phyloP scores from a whole-genome alignment of 1,284 basidiomycete genomes.

The Papiliotrema laurentii region DNA sequence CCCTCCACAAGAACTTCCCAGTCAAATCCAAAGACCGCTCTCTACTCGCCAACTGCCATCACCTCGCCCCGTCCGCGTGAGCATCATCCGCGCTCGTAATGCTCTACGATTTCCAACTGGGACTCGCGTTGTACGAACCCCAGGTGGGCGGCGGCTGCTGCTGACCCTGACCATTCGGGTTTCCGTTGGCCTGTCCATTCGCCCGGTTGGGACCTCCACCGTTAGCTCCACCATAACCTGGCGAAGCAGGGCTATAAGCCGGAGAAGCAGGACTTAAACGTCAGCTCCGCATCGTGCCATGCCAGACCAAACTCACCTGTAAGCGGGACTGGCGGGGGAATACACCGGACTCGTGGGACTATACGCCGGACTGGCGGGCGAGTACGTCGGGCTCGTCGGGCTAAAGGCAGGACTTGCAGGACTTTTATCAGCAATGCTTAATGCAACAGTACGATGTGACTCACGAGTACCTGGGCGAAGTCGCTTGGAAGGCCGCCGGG shows the following conservation, averaged over 20 bases:
- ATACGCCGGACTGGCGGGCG: slow-evolving; percentile 81
- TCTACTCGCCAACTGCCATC: too few species aligned
- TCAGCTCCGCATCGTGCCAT: neutral
- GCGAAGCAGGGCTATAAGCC: slow-evolving; percentile 68
- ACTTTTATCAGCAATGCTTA: slow-evolving; percentile 49
- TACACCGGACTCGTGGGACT: slow-evolving; percentile 54
- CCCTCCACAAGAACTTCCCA: too few species aligned
- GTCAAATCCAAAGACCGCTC: too few species aligned
- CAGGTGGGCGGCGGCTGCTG: neutral
- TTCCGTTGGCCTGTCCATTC: neutral
- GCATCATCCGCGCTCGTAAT: too few species aligned
- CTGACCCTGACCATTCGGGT: neutral
- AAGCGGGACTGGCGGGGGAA: slow-evolving; percentile 36
- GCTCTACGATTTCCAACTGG: too few species aligned
- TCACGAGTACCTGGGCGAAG: slow-evolving; percentile 29
- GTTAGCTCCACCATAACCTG: slow-evolving; percentile 37
- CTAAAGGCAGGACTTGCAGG: slow-evolving; percentile 61
- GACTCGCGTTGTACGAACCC: neutral
- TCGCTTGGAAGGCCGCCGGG: slow-evolving; percentile 50
- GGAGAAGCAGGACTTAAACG: slow-evolving; percentile 37
- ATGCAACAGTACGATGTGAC: neutral
- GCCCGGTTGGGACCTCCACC: neutral
- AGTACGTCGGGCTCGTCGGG: slow-evolving; percentile 74
- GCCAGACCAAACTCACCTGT: slow-evolving; percentile 15
- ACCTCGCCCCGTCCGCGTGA: too few species aligned